These are phyloP conservation scores for Ascosphaera apis DNA, from an alignment of 2,329 filamentous ascomycete genomes.

Conservation along the genomic window DNA sequence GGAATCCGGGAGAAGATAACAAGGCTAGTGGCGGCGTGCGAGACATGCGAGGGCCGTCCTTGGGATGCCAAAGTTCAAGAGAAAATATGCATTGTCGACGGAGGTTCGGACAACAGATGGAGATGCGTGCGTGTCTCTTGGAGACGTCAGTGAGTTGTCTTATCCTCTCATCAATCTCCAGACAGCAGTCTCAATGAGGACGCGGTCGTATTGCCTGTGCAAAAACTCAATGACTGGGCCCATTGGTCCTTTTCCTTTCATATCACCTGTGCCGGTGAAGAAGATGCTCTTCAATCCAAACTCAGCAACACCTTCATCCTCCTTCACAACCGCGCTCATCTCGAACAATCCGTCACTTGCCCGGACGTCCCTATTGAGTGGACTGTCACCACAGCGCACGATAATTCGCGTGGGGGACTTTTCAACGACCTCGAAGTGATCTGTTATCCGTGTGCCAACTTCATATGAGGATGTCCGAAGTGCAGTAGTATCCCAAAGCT, in stretches of 20 bases:
- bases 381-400: slow-evolving; percentile 43
- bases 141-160: neutral
- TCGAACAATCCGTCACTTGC: slow-evolving; percentile 43
- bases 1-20: too few relatives aligned
- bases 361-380: slow-evolving; percentile 31
- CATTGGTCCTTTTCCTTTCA: slow-evolving; percentile 22
- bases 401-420: slow-evolving; percentile 37
- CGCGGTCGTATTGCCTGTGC: slow-evolving; percentile 32
- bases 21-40: too few relatives aligned
- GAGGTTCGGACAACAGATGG: too few relatives aligned
- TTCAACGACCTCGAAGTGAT: slow-evolving; percentile 50
- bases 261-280: slow-evolving; percentile 31
- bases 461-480: slow-evolving; percentile 35
- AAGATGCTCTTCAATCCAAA: slow-evolving; percentile 42
- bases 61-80: too few relatives aligned
- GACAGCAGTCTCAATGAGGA: slow-evolving; percentile 31
- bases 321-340: slow-evolving; percentile 37
- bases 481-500: slow-evolving; percentile 37
- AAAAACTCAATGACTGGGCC: slow-evolving; percentile 24
- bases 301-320: slow-evolving; percentile 35
- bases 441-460: slow-evolving; percentile 39
- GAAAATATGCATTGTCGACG: too few relatives aligned
- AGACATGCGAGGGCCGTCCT: too few relatives aligned
- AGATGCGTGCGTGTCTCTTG: slow-evolving; percentile 2
- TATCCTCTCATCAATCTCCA: slow-evolving; percentile 10